A percentile compares a stretch with the other conserved stretches of the same genome.
Conservation (phyloP, 495 filamentous ascomycete species). For the Penicillium turbatum region DNA sequence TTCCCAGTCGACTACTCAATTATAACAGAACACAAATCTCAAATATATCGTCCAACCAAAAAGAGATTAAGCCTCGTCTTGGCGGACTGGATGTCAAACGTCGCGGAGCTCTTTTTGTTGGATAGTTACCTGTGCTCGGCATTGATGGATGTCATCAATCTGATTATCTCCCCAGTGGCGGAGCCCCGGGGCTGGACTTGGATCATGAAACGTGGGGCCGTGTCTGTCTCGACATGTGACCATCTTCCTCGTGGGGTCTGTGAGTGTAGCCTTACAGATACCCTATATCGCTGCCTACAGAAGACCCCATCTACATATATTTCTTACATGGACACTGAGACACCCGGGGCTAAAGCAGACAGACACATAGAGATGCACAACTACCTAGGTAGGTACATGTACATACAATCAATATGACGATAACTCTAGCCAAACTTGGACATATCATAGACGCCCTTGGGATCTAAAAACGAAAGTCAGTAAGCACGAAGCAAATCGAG, state of each 20-base stretch:
- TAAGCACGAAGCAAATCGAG: background rate
- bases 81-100: background rate
- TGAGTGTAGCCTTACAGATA: no score
- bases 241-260: background rate
- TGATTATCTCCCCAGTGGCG: background rate
- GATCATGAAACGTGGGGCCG: background rate
- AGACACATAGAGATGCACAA: background rate
- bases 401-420: no score
- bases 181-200: background rate
- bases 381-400: background rate
- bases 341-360: background rate
- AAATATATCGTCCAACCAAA: background rate
- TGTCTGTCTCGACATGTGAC: background rate
- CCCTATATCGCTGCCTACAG: background rate
- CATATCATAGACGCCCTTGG: conserved; percentile 51
- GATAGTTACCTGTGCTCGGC: background rate
- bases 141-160: background rate
- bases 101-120: background rate
- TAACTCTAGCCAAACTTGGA: conserved; percentile 37
- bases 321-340: no score
- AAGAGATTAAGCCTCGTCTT: background rate
- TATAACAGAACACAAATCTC: background rate
- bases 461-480: conserved; percentile 38
- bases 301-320: no score
- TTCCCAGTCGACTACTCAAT: background rate